phyloP scores from a whole-genome alignment of 305 asterid genomes.

The Fraxinus ornus region DNA sequence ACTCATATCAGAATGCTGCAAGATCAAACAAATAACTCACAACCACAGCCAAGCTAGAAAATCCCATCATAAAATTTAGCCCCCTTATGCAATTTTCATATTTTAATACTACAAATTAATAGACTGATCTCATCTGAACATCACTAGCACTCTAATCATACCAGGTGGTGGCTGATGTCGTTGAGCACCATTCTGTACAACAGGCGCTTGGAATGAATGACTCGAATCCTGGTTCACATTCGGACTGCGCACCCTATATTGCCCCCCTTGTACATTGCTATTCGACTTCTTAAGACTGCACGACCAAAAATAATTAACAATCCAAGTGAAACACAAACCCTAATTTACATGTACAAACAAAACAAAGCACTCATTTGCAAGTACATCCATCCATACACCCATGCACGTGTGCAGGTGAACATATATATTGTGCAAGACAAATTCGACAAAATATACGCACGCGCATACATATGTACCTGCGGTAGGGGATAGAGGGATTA shows the following conservation, averaged over 20 bases:
- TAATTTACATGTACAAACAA: conserved; percentile 20
- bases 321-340: conserved; percentile 28
- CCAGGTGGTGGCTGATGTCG: conserved; percentile 56
- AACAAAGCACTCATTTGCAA: conserved; percentile 7
- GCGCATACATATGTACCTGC: conserved; percentile 43
- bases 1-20: not conserved
- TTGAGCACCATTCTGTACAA: conserved; percentile 60
- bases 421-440: not conserved
- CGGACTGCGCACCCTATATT: conserved; percentile 41
- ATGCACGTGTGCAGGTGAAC: not conserved
- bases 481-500: conserved; percentile 26
- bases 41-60: not conserved
- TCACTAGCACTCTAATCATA: conserved; percentile 30
- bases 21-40: not conserved
- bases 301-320: not conserved
- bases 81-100: not conserved
- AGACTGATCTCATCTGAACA: not conserved
- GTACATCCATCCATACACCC: conserved; percentile 8
- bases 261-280: conserved; percentile 66
- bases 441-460: conserved; percentile 19
- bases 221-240: conserved; percentile 39
- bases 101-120: not conserved
- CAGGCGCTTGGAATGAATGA: conserved; percentile 33
- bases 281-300: conserved; percentile 54
- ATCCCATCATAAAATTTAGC: not conserved